These are phyloP conservation scores for Hypoxylon rubiginosum DNA, from an alignment of 2,329 filamentous ascomycete genomes.

Conservation along the genomic window DNA sequence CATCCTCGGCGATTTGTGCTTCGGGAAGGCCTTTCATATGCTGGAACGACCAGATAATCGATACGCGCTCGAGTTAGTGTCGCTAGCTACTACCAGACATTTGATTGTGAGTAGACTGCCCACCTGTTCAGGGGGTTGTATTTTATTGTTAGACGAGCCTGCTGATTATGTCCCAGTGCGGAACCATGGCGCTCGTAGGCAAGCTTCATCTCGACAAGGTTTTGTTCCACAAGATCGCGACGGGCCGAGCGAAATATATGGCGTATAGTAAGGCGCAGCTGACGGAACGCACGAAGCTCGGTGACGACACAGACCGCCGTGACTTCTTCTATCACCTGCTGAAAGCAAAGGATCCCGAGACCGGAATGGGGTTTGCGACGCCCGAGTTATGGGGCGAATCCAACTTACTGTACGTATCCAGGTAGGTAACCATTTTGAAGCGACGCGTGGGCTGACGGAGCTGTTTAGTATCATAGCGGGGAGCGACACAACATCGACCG, in stretches of 20 bases:
- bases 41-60: conserved; percentile 71
- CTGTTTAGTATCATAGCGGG: conserved; percentile 73
- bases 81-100: conserved; percentile 76
- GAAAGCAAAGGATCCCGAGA: conserved; percentile 78
- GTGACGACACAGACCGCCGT: conserved; percentile 74
- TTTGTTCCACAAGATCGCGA: conserved; percentile 75
- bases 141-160: neutral
- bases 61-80: conserved; percentile 76
- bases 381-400: conserved; percentile 79
- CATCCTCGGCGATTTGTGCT: conserved; percentile 71
- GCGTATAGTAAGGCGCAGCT: conserved; percentile 77
- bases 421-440: neutral
- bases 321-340: conserved; percentile 84
- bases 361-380: conserved; percentile 74
- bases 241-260: conserved; percentile 77
- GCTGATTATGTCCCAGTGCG: conserved; percentile 64
- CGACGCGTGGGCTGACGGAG: conserved; percentile 8
- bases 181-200: conserved; percentile 78
- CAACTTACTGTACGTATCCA: conserved; percentile 68
- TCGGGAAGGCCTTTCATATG: conserved; percentile 74
- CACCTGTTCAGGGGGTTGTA: neutral
- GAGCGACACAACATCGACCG: conserved; percentile 79
- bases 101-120: conserved; percentile 70
- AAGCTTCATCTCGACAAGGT: conserved; percentile 75
- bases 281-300: conserved; percentile 74